Conservation (phyloP, 805 yeast genomes). For the Candida tammaniensis region DNA sequence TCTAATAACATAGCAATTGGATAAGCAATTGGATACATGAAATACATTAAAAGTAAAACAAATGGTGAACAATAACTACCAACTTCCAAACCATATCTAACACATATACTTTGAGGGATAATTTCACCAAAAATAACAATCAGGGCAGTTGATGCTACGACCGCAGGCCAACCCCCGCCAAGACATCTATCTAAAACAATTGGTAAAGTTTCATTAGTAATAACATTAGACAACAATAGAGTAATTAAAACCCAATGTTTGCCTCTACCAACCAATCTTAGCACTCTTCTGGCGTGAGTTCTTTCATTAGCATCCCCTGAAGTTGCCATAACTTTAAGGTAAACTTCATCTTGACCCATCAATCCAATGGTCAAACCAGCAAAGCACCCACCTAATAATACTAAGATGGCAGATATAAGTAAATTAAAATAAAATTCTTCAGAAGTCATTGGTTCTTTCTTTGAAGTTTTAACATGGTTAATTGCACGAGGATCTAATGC, state of each 20-base stretch:
- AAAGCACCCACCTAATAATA: slow-evolving; percentile 82
- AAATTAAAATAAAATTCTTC: slow-evolving; percentile 48
- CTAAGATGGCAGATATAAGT: slow-evolving; percentile 56
- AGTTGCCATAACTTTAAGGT: slow-evolving; percentile 82
- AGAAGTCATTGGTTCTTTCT: slow-evolving; percentile 23
- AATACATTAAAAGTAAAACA: slow-evolving; percentile 78
- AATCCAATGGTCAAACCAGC: slow-evolving; percentile 92
- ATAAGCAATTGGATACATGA: slow-evolving; percentile 88
- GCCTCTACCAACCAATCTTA: slow-evolving; percentile 70
- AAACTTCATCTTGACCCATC: slow-evolving; percentile 98
- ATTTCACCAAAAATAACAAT: slow-evolving; percentile 95
- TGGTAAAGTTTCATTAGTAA: slow-evolving; percentile 92
- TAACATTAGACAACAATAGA: slow-evolving; percentile 76
- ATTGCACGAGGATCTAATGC: slow-evolving; percentile 10
- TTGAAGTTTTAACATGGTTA: slow-evolving; percentile 12
- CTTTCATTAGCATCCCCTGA: slow-evolving; percentile 79
- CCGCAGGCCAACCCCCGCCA: slow-evolving; percentile 98
- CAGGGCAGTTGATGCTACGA: slow-evolving; percentile 85
- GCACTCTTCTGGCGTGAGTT: slow-evolving; percentile 66
- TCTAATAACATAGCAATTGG: slow-evolving; percentile 85
- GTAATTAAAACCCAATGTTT: slow-evolving; percentile 97
- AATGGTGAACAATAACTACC: slow-evolving; percentile 92
- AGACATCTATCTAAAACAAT: slow-evolving; percentile 88
- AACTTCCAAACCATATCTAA: slow-evolving; percentile 85
- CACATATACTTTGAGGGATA: slow-evolving; percentile 92